Base-by-base conservation (phyloP, 805 yeast genomes). In the Yarrowia keelungensis region DNA sequence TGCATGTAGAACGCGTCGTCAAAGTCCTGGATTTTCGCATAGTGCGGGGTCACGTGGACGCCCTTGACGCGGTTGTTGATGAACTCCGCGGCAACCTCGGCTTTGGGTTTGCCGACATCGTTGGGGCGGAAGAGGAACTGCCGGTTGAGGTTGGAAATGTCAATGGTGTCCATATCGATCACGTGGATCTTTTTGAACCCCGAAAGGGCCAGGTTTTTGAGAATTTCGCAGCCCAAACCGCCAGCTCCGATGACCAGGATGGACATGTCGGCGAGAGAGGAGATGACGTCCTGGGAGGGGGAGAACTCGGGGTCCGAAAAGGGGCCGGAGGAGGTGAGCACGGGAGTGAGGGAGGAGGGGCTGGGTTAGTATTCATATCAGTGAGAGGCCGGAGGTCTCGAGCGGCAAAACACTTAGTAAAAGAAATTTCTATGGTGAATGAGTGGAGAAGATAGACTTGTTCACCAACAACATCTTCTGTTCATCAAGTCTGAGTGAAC, bases 91-190 rank as follows among this genome's bases (percentile, higher is more conserved):
- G 95, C 94, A 5, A 85, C 86, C 53, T 80, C 81, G 0, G 92
- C 90, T 74, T 90, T 90, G 8, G 89, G 78, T 71, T 80, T 77
- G 5, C 94, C 94, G 14, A 90, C 84, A 74, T 89, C 92, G 0
- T 72, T 69, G 16, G 78, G 77, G 4, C 92, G 78, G 73, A 90
- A 90, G 67, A 90, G 78, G 74, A 90, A 90, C 78, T 90, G 96
- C 16, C 96, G 81, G 74, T 90, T 90, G 72, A 90, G 80, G 73
- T 90, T 90, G 35, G 90, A 84, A n/a, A 89, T 76, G 72, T 90
- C 95, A 67, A 90, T 89, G 2, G 91, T 89, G 76, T 90, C 96
- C 94, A 90, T 89, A 75, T 90, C 96, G 46, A 90, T 88, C 11
- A 90, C 84, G 69, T 88, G 86, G 39, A 90, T 85, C 59, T 86